A percentile compares a stretch with the other conserved stretches of the same genome.
These are phyloP conservation scores for Naematelia aurantialba DNA, from an alignment of 768 basidiomycete genomes.

Conservation along the genomic window DNA sequence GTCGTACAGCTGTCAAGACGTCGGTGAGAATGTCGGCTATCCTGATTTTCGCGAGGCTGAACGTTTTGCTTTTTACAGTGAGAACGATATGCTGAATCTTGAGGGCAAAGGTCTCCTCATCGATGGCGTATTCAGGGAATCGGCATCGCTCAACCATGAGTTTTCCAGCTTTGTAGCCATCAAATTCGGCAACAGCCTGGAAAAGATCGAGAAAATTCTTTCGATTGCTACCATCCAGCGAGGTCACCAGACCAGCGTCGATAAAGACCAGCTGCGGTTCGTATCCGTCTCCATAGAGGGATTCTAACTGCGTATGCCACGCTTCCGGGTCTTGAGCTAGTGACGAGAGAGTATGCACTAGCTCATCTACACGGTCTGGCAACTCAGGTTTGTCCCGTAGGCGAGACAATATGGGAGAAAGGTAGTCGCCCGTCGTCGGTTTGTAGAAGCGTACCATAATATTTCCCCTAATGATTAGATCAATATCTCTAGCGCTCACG, in stretches of 20 bases:
- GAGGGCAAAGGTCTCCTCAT: conserved; percentile 90
- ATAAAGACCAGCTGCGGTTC: conserved; percentile 93
- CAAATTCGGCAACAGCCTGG: conserved; percentile 90
- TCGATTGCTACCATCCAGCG: conserved; percentile 74
- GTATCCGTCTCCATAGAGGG: conserved; percentile 67
- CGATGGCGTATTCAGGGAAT: conserved; percentile 80
- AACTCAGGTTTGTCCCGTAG: conserved; percentile 51
- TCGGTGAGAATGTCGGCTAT: conserved; percentile 89
- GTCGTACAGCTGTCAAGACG: conserved; percentile 77
- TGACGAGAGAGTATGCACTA: conserved; percentile 67
- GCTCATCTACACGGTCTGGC: conserved; percentile 42
- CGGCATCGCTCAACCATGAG: conserved; percentile 95
- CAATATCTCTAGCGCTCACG: conserved; percentile 28
- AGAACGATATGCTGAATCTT: conserved; percentile 97
- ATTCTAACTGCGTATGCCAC: conserved; percentile 69
- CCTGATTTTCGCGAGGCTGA: conserved; percentile 92
- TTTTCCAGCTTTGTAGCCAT: conserved; percentile 89
- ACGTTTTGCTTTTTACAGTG: conserved; percentile 90
- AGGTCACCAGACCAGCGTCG: conserved; percentile 91
- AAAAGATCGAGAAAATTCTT: conserved; percentile 95
- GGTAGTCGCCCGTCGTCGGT: conserved; percentile 63
- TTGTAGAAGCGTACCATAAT: conserved; percentile 97
- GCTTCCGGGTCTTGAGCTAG: conserved; percentile 57
- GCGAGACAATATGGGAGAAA: conserved; percentile 61
- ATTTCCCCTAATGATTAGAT: conserved; percentile 59